A percentile compares a stretch with the other conserved stretches of the same genome.
Evolutionary conservation across 2,329 filamentous ascomycete genomes (phyloP).

Genomic region (Dichotomopilus funicola): DNA sequence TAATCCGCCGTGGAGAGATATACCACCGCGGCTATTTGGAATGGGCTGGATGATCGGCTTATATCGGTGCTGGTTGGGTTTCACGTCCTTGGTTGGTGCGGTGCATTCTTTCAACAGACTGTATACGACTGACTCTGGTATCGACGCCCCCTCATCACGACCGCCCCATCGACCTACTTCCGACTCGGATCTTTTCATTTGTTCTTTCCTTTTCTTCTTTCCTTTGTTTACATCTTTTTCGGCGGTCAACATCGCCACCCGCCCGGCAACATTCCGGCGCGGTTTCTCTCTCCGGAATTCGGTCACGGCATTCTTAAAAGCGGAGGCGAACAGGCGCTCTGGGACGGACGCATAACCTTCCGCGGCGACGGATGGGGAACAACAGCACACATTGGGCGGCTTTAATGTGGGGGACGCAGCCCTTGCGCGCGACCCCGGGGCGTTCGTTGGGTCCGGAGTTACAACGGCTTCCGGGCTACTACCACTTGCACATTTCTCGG

Average conservation of each 20-base stretch:
- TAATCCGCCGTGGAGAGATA: constrained; percentile 18
- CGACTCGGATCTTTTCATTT: neutral
- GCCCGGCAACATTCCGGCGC: neutral
- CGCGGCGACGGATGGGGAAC: neutral
- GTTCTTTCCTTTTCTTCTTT: too few species aligned
- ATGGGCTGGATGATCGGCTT: constrained; percentile 14
- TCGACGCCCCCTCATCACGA: neutral
- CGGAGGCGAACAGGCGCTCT: neutral
- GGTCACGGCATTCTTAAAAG: constrained; percentile 2
- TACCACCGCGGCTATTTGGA: constrained; percentile 23
- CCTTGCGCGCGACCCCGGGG: neutral
- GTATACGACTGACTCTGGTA: too few species aligned
- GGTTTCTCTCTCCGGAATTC: neutral
- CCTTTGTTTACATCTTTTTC: neutral
- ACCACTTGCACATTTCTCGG: neutral
- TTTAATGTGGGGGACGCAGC: neutral
- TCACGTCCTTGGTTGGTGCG: neutral
- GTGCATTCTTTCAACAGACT: constrained; percentile 8
- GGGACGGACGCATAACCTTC: constrained; percentile 2
- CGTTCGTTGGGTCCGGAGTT: constrained; percentile 3
- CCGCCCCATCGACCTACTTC: constrained; percentile 10
- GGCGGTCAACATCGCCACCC: constrained; percentile 1
- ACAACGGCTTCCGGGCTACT: neutral
- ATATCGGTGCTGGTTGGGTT: constrained; percentile 6
- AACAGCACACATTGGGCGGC: neutral